Evolutionary conservation across 495 filamentous ascomycete genomes (phyloP).

Genomic region (Penicillium ucsense): DNA sequence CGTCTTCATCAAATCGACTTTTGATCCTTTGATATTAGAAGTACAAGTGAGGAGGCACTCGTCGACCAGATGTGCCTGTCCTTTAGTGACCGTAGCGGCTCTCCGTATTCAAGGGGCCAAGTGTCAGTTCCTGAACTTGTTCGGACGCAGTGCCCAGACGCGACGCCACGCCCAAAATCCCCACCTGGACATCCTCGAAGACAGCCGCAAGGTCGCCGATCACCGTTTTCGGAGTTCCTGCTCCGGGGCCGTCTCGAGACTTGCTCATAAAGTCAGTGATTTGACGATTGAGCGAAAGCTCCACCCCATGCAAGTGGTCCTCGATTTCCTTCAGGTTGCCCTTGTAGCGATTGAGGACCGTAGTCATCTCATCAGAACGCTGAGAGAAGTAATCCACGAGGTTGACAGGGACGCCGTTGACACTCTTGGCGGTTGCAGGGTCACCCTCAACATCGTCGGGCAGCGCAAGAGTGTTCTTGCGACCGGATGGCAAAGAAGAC

Average conservation of each 20-base stretch:
- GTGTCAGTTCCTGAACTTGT: slow-evolving; percentile 55
- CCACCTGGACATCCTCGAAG: slow-evolving; percentile 66
- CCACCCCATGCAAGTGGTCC: slow-evolving; percentile 66
- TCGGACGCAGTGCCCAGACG: slow-evolving; percentile 61
- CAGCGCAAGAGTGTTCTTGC: slow-evolving; percentile 37
- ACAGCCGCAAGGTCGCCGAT: slow-evolving; percentile 55
- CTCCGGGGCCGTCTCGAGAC: slow-evolving; percentile 37
- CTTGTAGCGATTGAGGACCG: slow-evolving; percentile 55
- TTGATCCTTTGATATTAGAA: no score
- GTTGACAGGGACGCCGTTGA: slow-evolving; percentile 40
- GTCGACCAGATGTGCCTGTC: neutral
- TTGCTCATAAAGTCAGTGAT: slow-evolving; percentile 55
- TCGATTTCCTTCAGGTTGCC: slow-evolving; percentile 72
- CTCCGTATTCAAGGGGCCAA: slow-evolving; percentile 38
- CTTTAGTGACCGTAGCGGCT: slow-evolving; percentile 11
- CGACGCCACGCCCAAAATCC: slow-evolving; percentile 65
- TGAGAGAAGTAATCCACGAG: slow-evolving; percentile 70
- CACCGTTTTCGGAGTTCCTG: slow-evolving; percentile 34
- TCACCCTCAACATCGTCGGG: slow-evolving; percentile 54
- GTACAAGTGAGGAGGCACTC: no score
- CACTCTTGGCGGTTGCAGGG: slow-evolving; percentile 22
- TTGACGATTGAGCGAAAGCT: slow-evolving; percentile 57
- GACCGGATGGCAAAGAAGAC: slow-evolving; percentile 29
- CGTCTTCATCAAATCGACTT: no score
- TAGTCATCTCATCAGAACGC: slow-evolving; percentile 60